phyloP scores from a whole-genome alignment of 305 asterid genomes.

The Fraxinus platypoda region DNA sequence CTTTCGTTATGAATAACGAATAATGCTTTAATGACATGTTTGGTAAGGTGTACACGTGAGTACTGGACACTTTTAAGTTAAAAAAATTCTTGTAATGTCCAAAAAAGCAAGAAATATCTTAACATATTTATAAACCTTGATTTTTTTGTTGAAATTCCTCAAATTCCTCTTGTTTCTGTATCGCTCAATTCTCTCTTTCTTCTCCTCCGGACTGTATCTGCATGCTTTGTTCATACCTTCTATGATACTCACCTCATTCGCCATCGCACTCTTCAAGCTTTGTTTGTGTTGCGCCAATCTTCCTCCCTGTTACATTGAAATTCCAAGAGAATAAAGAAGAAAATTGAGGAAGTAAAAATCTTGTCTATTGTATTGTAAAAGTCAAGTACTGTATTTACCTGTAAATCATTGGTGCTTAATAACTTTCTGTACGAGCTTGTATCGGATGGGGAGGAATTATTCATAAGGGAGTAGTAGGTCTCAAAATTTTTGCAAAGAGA shows the following conservation, averaged over 20 bases:
- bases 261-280: constrained; percentile 45
- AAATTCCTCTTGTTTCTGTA: constrained; percentile 78
- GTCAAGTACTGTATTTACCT: constrained; percentile 28
- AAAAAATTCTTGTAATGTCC: neutral
- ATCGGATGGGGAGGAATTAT: constrained; percentile 43
- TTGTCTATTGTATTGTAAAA: neutral
- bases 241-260: constrained; percentile 60
- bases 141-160: constrained; percentile 87
- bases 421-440: constrained; percentile 53
- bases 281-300: constrained; percentile 32
- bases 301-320: constrained; percentile 34
- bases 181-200: constrained; percentile 76
- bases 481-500: constrained; percentile 50
- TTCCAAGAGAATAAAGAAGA: neutral
- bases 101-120: too few species aligned
- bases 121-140: constrained; percentile 49
- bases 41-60: neutral
- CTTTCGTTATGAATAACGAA: neutral
- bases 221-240: constrained; percentile 85
- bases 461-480: constrained; percentile 31
- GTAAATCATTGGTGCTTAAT: constrained; percentile 62
- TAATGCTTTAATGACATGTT: neutral
- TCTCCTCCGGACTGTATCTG: constrained; percentile 78
- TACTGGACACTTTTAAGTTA: too few species aligned
- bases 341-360: neutral